phyloP scores from a whole-genome alignment of 2,329 filamentous ascomycete species.

The Colletotrichum sidae region DNA sequence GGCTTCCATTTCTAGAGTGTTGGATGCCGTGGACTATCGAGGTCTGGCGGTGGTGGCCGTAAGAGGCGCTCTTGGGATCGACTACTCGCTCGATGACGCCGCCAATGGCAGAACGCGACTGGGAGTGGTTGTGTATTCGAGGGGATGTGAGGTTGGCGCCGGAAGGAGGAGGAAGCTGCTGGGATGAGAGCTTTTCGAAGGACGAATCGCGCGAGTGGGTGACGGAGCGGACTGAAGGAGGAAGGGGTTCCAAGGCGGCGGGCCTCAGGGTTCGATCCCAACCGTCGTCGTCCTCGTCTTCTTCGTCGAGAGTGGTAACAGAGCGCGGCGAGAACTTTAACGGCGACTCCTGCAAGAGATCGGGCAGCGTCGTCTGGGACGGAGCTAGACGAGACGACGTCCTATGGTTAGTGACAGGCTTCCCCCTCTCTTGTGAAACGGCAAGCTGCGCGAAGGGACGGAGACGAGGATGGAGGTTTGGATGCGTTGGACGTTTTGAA shows the following conservation, averaged over 20 bases:
- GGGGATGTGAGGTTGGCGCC: slow-evolving; percentile 48
- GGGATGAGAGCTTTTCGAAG: slow-evolving; percentile 62
- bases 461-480: slow-evolving; percentile 35
- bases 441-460: slow-evolving; percentile 40
- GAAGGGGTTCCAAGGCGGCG: slow-evolving; percentile 51
- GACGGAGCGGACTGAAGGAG: slow-evolving; percentile 51
- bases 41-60: slow-evolving; percentile 95
- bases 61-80: slow-evolving; percentile 66
- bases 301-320: slow-evolving; percentile 64
- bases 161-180: slow-evolving; percentile 32
- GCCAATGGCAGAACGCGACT: slow-evolving; percentile 55
- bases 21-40: slow-evolving; percentile 98
- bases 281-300: slow-evolving; percentile 59
- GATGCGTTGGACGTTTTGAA: slow-evolving; percentile 38
- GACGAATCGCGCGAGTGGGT: slow-evolving; percentile 70
- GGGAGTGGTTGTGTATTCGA: slow-evolving; percentile 52
- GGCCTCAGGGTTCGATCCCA: slow-evolving; percentile 66
- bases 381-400: slow-evolving; percentile 56
- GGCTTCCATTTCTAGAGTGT: slow-evolving; percentile 90
- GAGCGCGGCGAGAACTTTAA: slow-evolving; percentile 64
- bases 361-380: slow-evolving; percentile 70
- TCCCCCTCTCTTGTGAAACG: slow-evolving; percentile 48
- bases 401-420: slow-evolving; percentile 37
- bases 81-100: slow-evolving; percentile 63
- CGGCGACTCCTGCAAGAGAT: slow-evolving; percentile 63